Percentiles rank a stretch among this genome's conserved stretches.
Conservation (phyloP, 805 yeast species). For the Ogataea chonburiensis region DNA sequence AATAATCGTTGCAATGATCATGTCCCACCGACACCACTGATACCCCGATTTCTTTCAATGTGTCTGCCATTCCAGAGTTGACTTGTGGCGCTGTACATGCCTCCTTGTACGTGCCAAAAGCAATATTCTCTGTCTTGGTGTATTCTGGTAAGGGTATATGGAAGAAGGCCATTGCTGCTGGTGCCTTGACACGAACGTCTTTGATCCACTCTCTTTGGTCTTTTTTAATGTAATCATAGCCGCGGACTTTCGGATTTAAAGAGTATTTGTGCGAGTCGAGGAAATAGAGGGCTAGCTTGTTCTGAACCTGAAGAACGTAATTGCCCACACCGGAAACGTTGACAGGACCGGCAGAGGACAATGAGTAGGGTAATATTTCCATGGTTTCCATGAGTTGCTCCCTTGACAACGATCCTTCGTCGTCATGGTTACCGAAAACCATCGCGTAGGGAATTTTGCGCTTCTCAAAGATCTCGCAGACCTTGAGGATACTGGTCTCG, state of each 20-base stretch:
- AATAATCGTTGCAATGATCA: conserved; percentile 93
- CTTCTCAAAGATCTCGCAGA: conserved; percentile 62
- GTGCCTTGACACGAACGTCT: conserved; percentile 33
- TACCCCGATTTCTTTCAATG: conserved; percentile 66
- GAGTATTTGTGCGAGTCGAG: conserved; percentile 84
- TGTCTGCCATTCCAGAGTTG: conserved; percentile 64
- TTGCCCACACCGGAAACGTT: conserved; percentile 83
- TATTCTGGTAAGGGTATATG: conserved; percentile 94
- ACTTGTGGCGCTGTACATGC: conserved; percentile 74
- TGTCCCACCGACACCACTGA: conserved; percentile 82
- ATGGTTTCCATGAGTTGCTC: conserved; percentile 58
- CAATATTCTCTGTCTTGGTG: conserved; percentile 38
- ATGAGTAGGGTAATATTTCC: conserved; percentile 62
- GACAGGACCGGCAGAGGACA: conserved; percentile 61
- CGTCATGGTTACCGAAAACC: conserved; percentile 92
- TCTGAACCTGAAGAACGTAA: conserved; percentile 54
- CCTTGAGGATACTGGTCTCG: conserved; percentile 77
- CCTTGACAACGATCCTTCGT: conserved; percentile 71
- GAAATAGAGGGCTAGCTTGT: conserved; percentile 64
- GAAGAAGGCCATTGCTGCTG: conserved; percentile 83
- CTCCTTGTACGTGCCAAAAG: conserved; percentile 69
- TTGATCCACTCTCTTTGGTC: conserved; percentile 23
- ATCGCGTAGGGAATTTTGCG: conserved; percentile 80
- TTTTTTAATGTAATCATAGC: conserved; percentile 77
- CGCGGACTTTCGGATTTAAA: conserved; percentile 62